Conservation (phyloP, 176 grass and related monocot genomes). For the Eragrostis curvula region DNA sequence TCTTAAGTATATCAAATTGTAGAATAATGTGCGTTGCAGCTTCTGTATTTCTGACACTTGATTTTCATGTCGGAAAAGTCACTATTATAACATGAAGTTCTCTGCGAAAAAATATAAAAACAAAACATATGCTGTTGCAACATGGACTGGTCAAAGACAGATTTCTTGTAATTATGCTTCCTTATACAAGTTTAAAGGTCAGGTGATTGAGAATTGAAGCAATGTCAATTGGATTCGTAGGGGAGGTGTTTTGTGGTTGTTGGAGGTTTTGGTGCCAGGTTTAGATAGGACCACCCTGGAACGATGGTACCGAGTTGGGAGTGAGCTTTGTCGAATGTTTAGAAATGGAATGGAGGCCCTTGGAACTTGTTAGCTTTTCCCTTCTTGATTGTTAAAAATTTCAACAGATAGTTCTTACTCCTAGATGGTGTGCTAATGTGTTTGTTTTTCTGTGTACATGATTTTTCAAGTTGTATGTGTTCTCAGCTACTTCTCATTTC, state of each 20-base stretch:
- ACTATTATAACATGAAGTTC: background rate
- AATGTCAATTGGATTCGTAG: background rate
- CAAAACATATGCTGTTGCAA: background rate
- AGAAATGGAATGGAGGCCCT: background rate
- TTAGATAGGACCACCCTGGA: background rate
- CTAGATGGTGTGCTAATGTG: background rate
- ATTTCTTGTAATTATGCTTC: background rate
- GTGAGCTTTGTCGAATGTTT: background rate
- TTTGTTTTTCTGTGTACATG: background rate
- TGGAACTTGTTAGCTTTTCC: background rate
- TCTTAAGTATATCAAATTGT: background rate
- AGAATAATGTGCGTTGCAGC: no score
- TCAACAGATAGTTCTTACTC: background rate
- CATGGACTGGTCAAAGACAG: background rate
- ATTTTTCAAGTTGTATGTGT: conserved; percentile 16
- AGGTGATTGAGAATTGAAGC: background rate
- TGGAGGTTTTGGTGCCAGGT: background rate
- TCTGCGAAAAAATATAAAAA: background rate
- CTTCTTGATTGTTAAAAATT: background rate
- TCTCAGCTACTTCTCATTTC: conserved; percentile 45
- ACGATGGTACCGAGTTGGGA: background rate
- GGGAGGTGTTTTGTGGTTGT: background rate
- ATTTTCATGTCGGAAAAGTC: background rate
- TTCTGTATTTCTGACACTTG: background rate
- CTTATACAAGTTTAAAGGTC: background rate